Evolutionary conservation across 495 filamentous ascomycete species (phyloP), one percentile per base, ranked within the genome.

Genomic region (Penicillium pancosmium): DNA sequence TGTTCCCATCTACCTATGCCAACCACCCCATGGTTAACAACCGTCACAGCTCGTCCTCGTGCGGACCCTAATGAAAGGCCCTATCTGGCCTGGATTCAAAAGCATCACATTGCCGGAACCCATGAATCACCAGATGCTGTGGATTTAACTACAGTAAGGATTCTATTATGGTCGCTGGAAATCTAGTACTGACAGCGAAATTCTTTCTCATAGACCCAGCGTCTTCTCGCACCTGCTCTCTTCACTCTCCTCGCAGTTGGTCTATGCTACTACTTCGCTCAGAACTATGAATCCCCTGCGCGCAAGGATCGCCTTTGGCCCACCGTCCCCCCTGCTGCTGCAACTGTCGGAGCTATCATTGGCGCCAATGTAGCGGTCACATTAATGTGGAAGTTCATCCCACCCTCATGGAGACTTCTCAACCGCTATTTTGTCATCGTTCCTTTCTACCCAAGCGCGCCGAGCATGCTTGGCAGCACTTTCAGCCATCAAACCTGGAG

Each of bases 391-490:
- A 83, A 81, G 62, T 48, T 84, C 44, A 67, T 69, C 4, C 91
- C 91, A 5, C 81, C 86, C 0, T 56, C 86, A 12, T 96, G 90
- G 88, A 71, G 74, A n/a, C 43, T 89, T 11, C 71, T 97, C 36
- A 96, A 95, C 68, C 84, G 78, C 38, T 91, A 91, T 70, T 91
- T 97, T 67, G 80, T 94, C 41, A 73, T 86, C 10, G 76, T 89
- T 15, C 83, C 90, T 4, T 87, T 84, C 7, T 86, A 87, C 41
- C 92, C 93, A 2, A 76, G 79, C 40, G 78, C 88, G 7, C 50
- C 86, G 9, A 80, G 82, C 52, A 69, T 95, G 50, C 56, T 98
- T 11, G 88, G 88, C 13, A 87, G 82, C 63, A 73, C 83, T 38
- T 95, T 97, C 74, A 92, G 89, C 36, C 94, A 98, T 67, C 89